Base-by-base conservation (phyloP, 495 filamentous ascomycete genomes). In the Durotheca rogersii region DNA sequence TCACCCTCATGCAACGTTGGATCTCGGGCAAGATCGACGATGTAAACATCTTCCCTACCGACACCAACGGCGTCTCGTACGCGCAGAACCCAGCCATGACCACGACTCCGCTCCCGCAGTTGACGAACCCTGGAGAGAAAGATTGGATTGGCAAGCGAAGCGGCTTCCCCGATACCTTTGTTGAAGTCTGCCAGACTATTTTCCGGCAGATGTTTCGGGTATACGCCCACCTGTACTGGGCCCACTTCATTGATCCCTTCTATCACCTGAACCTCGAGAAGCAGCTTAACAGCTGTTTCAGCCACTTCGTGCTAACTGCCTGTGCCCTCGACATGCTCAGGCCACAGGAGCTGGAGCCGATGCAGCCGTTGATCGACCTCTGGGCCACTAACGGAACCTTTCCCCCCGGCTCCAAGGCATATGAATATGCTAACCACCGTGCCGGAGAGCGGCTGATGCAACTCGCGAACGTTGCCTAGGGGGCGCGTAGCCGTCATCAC, bases 161-260 rank as follows among this genome's bases (percentile, higher is more conserved):
- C 54, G 89, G 90, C 14, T 96, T 96, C 68, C 91, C 90, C 10
- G 82, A 85, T 59, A 84, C 84, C 17, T 94, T 94, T 67, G 80
- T 90, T 60, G 80, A 85, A 55, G 89, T 95, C 57, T 88, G 87
- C 72, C 85, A 88, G 69, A 89, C 84, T 51, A 92, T 95, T 60
- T 94, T 91, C 78, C 84, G 90, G 55, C 91, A 96, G 71, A 96
- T 96, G 86, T 93, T 95, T 78, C 89, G 91, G 29, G 89, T 91
- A 67, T 96, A 96, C 58, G 86, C 89, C 25, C 91, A 96, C 71
- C 76, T 92, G 19, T 92, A 92, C 73, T 88, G 88, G 75, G 81
- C 83, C 6, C 88, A 92, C 71, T 92, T 85, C 73, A 62, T 84
- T 44, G 85, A 89, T 40, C 87, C 87, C 7, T 89, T 89, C 70